Evolutionary conservation across 495 filamentous ascomycete genomes (phyloP).

Genomic region (Penicillium desertorum): DNA sequence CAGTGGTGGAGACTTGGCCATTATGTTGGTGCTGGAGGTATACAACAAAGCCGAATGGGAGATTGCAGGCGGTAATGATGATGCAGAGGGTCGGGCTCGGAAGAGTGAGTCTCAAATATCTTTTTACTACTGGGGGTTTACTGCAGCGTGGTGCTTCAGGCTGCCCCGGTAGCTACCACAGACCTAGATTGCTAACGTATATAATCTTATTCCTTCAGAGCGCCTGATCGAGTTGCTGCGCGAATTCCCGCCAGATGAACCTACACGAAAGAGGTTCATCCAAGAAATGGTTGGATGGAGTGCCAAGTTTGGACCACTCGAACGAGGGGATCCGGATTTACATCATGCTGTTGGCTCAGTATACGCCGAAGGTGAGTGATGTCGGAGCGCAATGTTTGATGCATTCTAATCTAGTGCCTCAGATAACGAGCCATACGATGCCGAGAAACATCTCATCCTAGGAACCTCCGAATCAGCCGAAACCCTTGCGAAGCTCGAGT

Average conservation of each 20-base stretch:
- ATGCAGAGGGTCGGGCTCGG: slow-evolving; percentile 38
- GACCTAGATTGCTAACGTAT: neutral
- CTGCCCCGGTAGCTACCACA: neutral
- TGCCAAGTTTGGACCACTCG: slow-evolving; percentile 76
- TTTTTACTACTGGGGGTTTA: neutral
- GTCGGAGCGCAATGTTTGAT: neutral
- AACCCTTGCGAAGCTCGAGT: slow-evolving; percentile 76
- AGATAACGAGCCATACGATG: slow-evolving; percentile 89
- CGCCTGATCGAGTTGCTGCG: slow-evolving; percentile 65
- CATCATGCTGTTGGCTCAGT: slow-evolving; percentile 90
- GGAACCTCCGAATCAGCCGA: slow-evolving; percentile 88
- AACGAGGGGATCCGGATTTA: slow-evolving; percentile 90
- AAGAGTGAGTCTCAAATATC: slow-evolving; percentile 40
- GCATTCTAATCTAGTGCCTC: slow-evolving; percentile 17
- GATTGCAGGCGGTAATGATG: slow-evolving; percentile 59
- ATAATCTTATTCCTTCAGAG: slow-evolving; percentile 30
- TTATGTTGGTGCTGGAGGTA: slow-evolving; percentile 81
- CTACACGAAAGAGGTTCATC: slow-evolving; percentile 86
- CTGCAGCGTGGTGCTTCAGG: neutral
- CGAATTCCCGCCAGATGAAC: slow-evolving; percentile 78
- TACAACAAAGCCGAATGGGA: slow-evolving; percentile 79
- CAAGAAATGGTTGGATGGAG: slow-evolving; percentile 90
- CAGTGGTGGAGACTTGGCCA: slow-evolving; percentile 85
- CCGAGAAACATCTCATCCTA: slow-evolving; percentile 84
- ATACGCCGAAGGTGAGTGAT: slow-evolving; percentile 68